A percentile compares a stretch with the other conserved stretches of the same genome.
Evolutionary conservation across 768 basidiomycete species (phyloP).

Genomic region (Amanita inopinata): DNA sequence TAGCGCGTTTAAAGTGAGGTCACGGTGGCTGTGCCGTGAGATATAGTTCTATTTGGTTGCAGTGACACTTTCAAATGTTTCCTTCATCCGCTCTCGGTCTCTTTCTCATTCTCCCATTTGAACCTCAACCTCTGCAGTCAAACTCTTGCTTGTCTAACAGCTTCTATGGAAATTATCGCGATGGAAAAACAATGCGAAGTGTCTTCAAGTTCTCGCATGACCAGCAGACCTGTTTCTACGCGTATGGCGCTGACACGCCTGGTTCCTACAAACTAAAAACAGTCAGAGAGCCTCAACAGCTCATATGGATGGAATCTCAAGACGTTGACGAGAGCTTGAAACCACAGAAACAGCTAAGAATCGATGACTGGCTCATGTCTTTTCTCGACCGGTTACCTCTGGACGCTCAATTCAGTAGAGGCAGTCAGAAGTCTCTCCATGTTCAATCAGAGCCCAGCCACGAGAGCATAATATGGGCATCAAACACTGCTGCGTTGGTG

Average conservation of each 20-base stretch:
- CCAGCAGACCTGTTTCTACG: background rate
- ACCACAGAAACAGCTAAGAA: background rate
- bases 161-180: slow-evolving; percentile 50
- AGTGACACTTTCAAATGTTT: slow-evolving; percentile 13
- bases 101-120: slow-evolving; percentile 37
- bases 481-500: slow-evolving; percentile 36
- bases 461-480: background rate
- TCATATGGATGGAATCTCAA: slow-evolving; percentile 55
- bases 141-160: slow-evolving; percentile 36
- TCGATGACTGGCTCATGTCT: background rate
- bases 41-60: slow-evolving; percentile 10
- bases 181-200: slow-evolving; percentile 28
- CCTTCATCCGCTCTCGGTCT: slow-evolving; percentile 18
- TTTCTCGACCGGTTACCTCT: background rate
- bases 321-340: background rate
- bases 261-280: slow-evolving; percentile 1
- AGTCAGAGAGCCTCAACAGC: slow-evolving; percentile 23
- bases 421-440: slow-evolving; percentile 16
- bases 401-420: slow-evolving; percentile 1
- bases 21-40: slow-evolving; percentile 12
- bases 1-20: slow-evolving; percentile 7
- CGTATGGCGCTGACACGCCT: background rate
- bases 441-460: slow-evolving; percentile 37
- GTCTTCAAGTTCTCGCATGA: slow-evolving; percentile 26
- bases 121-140: slow-evolving; percentile 26